phyloP scores from a whole-genome alignment of 2,329 filamentous ascomycete species.

The Stagonosporopsis vannaccii region DNA sequence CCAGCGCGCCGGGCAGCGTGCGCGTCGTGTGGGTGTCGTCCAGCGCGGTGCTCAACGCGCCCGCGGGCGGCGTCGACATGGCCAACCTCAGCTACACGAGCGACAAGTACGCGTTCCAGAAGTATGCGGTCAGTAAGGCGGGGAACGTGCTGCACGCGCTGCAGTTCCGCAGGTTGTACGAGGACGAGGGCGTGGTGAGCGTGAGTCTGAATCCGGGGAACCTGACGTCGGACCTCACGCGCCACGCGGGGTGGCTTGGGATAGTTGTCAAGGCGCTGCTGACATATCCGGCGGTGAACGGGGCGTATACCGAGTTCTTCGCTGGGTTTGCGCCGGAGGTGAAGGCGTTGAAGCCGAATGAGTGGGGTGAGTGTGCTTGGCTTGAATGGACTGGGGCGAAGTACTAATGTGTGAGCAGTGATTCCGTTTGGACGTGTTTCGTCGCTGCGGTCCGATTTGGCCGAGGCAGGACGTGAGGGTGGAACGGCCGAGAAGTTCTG shows the following conservation, averaged over 20 bases:
- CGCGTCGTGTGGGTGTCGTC: conserved; percentile 46
- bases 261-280: conserved; percentile 1
- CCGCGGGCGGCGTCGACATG: conserved; percentile 27
- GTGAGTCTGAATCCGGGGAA: conserved; percentile 53
- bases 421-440: conserved; percentile 57
- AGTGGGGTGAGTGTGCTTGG: conserved; percentile 25
- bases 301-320: conserved; percentile 38
- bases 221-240: conserved; percentile 38
- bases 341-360: conserved; percentile 36
- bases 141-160: conserved; percentile 39
- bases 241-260: conserved; percentile 31
- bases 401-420: conserved; percentile 32
- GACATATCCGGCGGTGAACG: conserved; percentile 25
- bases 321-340: conserved; percentile 30
- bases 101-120: conserved; percentile 10
- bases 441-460: conserved; percentile 31
- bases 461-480: conserved; percentile 26
- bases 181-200: conserved; percentile 27
- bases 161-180: conserved; percentile 27
- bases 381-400: neutral
- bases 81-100: conserved; percentile 25
- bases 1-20: conserved; percentile 31
- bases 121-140: conserved; percentile 37
- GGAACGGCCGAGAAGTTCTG: conserved; percentile 53
- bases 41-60: conserved; percentile 19